Evolutionary conservation across 2,329 filamentous ascomycete species (phyloP).

Genomic region (Diaporthe sp.): DNA sequence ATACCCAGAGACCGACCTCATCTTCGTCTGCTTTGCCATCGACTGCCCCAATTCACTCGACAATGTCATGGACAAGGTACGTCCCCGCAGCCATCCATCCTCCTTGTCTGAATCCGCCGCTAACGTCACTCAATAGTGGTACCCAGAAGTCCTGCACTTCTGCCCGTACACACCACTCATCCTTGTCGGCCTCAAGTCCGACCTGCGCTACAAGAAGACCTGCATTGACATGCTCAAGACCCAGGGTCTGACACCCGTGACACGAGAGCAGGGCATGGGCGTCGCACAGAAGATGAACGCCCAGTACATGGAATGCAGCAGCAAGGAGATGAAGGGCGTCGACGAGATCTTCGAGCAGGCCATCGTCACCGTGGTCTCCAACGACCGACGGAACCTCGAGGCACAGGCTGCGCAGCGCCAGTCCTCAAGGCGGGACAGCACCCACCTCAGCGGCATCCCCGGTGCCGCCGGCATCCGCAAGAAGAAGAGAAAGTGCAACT

Average conservation of each 20-base stretch:
- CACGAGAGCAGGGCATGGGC: constrained; percentile 86
- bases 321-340: constrained; percentile 96
- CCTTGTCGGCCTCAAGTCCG: constrained; percentile 96
- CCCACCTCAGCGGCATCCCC: constrained; percentile 49
- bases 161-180: constrained; percentile 97
- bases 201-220: constrained; percentile 93
- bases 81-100: constrained; percentile 44
- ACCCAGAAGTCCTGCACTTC: constrained; percentile 98
- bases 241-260: constrained; percentile 95
- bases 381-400: constrained; percentile 77
- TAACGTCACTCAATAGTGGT: constrained; percentile 77
- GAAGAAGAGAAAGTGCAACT: constrained; percentile 87
- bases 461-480: constrained; percentile 64
- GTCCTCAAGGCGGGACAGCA: constrained; percentile 53
- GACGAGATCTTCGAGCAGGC: constrained; percentile 96
- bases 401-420: constrained; percentile 56
- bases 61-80: constrained; percentile 99
- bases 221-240: constrained; percentile 99
- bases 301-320: constrained; percentile 97
- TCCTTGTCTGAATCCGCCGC: neutral
- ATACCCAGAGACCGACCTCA: constrained; percentile 96
- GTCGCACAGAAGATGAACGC: constrained; percentile 96
- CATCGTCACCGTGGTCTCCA: constrained; percentile 89
- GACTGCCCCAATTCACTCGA: constrained; percentile 98
- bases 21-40: constrained; percentile 99